Percentiles rank a stretch among this genome's conserved stretches.
These are phyloP conservation scores for Scheffersomyces segobiensis DNA, from an alignment of 1,139 yeast genomes.

Conservation along the genomic window DNA sequence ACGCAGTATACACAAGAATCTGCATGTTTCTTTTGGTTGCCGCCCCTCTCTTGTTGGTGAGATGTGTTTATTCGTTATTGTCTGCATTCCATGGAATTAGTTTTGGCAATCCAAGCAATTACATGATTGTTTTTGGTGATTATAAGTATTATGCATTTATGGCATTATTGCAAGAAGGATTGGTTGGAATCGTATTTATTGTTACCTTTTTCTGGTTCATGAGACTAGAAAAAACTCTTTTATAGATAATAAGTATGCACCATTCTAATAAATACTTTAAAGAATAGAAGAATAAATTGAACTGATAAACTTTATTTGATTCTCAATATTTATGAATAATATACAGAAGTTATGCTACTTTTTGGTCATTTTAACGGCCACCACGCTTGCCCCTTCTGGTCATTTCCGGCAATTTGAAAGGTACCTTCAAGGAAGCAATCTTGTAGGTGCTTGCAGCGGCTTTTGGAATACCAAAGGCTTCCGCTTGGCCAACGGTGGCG, in stretches of 20 bases:
- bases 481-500: conserved; percentile 79
- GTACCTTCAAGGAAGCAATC: conserved; percentile 82
- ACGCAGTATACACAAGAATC: conserved; percentile 1
- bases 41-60: conserved; percentile 11
- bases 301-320: background rate
- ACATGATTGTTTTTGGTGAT: conserved; percentile 18
- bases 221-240: conserved; percentile 1
- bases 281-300: background rate
- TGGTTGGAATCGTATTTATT: conserved; percentile 4
- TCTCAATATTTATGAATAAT: background rate
- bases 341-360: background rate
- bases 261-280: background rate
- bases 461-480: conserved; percentile 76
- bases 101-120: conserved; percentile 14
- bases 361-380: conserved; percentile 3
- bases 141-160: conserved; percentile 20
- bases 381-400: conserved; percentile 59
- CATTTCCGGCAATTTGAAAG: conserved; percentile 86
- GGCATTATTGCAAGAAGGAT: conserved; percentile 12
- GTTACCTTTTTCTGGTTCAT: conserved; percentile 8
- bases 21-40: conserved; percentile 5
- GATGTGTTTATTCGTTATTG: conserved; percentile 16
- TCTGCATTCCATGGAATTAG: conserved; percentile 15
- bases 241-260: background rate
- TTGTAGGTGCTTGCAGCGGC: conserved; percentile 66